Evolutionary conservation across 202 grass and related monocot species (phyloP).

Genomic region (Schoenoplectus triqueter): DNA sequence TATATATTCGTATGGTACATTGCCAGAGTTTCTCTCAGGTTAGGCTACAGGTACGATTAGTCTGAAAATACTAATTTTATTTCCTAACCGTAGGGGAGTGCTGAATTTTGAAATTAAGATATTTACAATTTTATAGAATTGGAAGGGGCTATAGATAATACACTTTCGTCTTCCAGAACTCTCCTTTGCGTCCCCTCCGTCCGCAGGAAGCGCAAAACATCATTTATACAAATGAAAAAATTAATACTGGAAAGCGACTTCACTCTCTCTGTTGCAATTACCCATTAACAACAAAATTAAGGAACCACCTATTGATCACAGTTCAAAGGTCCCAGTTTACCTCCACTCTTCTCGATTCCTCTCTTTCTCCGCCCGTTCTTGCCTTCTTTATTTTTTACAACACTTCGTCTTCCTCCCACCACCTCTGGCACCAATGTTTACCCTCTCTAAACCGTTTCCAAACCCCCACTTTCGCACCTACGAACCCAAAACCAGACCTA

Average conservation of each 20-base stretch:
- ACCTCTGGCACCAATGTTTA: neutral
- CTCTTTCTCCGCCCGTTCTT: neutral
- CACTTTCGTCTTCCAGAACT: slow-evolving; percentile 16
- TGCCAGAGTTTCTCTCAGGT: too few species aligned
- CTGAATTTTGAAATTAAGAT: neutral
- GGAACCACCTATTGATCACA: neutral
- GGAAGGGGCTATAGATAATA: neutral
- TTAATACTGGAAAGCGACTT: neutral
- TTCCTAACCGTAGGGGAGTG: neutral
- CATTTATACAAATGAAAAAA: neutral
- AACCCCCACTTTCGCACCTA: slow-evolving; percentile 9
- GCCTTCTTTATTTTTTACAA: neutral
- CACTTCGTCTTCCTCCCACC: neutral
- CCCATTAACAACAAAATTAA: neutral
- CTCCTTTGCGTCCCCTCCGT: slow-evolving; percentile 19
- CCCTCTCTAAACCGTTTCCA: slow-evolving; percentile 36
- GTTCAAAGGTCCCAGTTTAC: slow-evolving; percentile 24
- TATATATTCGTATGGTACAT: too few species aligned
- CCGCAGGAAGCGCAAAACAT: neutral
- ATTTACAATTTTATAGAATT: neutral
- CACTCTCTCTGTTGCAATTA: neutral
- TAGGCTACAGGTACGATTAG: too few species aligned
- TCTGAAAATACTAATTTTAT: too few species aligned
- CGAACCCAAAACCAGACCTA: slow-evolving; percentile 33
- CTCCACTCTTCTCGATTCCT: slow-evolving; percentile 33